phyloP scores from a whole-genome alignment of 2,329 filamentous ascomycete species.

The Colletotrichum sp. region DNA sequence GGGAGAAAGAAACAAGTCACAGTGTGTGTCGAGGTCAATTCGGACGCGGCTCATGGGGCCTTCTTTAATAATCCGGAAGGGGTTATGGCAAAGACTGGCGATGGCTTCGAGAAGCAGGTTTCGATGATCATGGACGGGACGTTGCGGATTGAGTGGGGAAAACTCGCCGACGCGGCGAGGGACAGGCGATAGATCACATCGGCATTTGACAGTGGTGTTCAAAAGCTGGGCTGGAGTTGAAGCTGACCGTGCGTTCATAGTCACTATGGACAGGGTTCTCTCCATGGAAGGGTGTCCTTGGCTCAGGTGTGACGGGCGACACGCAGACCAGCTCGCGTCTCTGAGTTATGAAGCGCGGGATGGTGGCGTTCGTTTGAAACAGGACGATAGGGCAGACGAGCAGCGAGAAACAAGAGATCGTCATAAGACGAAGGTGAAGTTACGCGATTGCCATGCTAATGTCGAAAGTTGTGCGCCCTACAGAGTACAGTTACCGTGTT shows the following conservation, averaged over 20 bases:
- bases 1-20: not conserved
- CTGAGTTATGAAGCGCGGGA: not conserved
- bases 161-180: not conserved
- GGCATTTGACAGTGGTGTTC: not conserved
- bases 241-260: not conserved
- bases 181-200: not conserved
- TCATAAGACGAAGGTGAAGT: not conserved
- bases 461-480: not conserved
- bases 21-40: not conserved
- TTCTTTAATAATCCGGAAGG: not conserved
- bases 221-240: not conserved
- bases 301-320: not conserved
- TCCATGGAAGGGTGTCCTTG: not conserved
- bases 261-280: not conserved
- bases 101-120: not conserved
- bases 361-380: not conserved
- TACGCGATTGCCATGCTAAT: not conserved
- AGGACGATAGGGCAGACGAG: not conserved
- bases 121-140: not conserved
- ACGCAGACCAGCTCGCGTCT: not conserved
- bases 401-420: not conserved
- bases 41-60: not conserved
- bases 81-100: not conserved
- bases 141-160: not conserved
- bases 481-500: not conserved